These are phyloP conservation scores for Sporothrix protearum DNA, from an alignment of 2,329 filamentous ascomycete species.

Conservation along the genomic window DNA sequence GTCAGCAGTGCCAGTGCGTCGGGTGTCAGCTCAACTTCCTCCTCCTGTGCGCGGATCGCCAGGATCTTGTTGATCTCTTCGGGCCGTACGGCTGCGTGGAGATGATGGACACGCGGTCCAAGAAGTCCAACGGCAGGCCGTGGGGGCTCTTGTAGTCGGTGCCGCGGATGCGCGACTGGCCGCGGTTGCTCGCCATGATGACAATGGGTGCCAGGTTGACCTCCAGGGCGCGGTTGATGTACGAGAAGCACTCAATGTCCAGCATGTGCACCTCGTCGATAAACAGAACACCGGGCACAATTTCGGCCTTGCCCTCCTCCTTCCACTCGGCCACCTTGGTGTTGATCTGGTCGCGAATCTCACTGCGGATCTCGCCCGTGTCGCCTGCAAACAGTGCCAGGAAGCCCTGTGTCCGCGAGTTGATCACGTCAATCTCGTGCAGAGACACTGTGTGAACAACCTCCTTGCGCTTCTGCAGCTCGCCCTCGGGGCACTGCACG, in stretches of 20 bases:
- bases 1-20: conserved; percentile 90
- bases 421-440: conserved; percentile 99
- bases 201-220: conserved; percentile 93
- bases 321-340: conserved; percentile 99
- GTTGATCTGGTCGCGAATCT: conserved; percentile 98
- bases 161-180: conserved; percentile 84
- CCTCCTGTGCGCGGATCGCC: conserved; percentile 87
- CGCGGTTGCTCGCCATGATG: conserved; percentile 98
- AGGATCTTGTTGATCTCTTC: conserved; percentile 93
- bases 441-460: conserved; percentile 94
- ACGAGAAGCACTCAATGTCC: conserved; percentile 98
- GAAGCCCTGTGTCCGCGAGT: conserved; percentile 97
- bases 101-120: conserved; percentile 94
- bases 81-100: conserved; percentile 78
- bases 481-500: conserved; percentile 93
- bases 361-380: conserved; percentile 94
- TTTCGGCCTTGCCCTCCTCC: conserved; percentile 97
- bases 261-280: conserved; percentile 99
- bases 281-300: conserved; percentile 94
- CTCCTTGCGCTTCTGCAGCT: conserved; percentile 95
- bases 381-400: conserved; percentile 95
- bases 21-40: conserved; percentile 86
- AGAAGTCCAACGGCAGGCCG: conserved; percentile 89
- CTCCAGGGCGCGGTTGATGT: conserved; percentile 94
- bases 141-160: conserved; percentile 93